phyloP scores from a whole-genome alignment of 352 stramenopile species.

The Globisporangium apiculatum region DNA sequence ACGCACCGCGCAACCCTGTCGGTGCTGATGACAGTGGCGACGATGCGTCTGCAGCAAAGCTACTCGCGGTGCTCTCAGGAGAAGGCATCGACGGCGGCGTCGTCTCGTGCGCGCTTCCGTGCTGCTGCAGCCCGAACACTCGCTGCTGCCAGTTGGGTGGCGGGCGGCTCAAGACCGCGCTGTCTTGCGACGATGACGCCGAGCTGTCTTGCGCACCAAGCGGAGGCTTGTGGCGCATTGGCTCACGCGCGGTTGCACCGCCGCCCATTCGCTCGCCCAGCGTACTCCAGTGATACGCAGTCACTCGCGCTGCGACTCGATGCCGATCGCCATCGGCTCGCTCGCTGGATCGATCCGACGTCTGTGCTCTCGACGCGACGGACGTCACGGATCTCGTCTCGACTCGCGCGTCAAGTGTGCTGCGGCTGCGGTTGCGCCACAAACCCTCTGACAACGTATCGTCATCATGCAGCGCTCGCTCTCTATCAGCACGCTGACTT shows the following conservation, averaged over 20 bases:
- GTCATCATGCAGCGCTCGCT: no score
- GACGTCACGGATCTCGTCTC: neutral
- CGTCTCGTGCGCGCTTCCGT: neutral
- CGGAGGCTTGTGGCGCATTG: no score
- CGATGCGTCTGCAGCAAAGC: neutral
- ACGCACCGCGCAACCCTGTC: neutral
- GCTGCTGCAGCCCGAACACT: constrained; percentile 15
- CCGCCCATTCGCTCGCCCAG: no score
- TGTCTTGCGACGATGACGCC: constrained; percentile 28
- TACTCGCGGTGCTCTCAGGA: constrained; percentile 1
- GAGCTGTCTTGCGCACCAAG: neutral
- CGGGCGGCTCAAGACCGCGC: constrained; percentile 23
- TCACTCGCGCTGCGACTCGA: no score
- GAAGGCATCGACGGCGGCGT: neutral
- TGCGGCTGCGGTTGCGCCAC: neutral
- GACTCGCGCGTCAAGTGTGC: neutral
- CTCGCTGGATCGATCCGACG: no score
- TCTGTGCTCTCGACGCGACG: neutral
- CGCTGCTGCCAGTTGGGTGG: constrained; percentile 36
- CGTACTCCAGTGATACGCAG: no score
- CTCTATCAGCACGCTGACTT: no score
- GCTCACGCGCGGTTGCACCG: no score
- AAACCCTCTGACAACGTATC: neutral
- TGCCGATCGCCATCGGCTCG: no score
- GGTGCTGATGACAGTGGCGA: neutral